Conservation (phyloP, 805 yeast genomes). For the Yarrowia osloensis region DNA sequence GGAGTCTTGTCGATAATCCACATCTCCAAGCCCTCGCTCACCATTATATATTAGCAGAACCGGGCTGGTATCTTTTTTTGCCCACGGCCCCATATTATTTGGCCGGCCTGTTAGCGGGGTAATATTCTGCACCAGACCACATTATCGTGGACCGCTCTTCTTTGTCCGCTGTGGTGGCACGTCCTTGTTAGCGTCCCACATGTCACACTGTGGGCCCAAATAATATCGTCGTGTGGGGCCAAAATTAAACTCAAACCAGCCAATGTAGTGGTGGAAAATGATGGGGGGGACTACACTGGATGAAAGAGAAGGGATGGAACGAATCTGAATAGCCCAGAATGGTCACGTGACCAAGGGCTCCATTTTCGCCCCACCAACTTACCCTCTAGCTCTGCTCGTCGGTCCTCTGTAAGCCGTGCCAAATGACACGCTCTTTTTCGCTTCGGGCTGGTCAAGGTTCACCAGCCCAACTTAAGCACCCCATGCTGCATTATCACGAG, state of each 20-base stretch:
- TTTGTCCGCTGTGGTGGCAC: not conserved
- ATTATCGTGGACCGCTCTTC: not conserved
- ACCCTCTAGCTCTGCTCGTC: not conserved
- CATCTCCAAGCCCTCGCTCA: too few relatives aligned
- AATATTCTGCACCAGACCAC: not conserved
- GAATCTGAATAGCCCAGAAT: not conserved
- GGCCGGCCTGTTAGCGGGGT: not conserved
- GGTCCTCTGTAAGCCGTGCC: not conserved
- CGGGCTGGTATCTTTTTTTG: not conserved
- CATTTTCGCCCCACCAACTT: not conserved
- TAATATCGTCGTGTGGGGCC: slow-evolving; percentile 1
- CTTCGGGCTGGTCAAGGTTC: slow-evolving; percentile 11
- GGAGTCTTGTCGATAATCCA: too few relatives aligned
- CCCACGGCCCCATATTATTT: not conserved
- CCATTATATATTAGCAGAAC: not conserved
- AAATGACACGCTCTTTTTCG: not conserved
- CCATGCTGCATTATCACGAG: slow-evolving; percentile 7
- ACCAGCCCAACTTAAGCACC: not conserved
- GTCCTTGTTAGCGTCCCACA: not conserved
- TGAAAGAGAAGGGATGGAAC: not conserved
- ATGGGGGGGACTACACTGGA: not conserved
- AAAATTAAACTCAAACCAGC: slow-evolving; percentile 3
- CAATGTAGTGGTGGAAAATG: too few relatives aligned
- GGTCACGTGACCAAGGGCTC: not conserved
- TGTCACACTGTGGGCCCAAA: not conserved